These are phyloP conservation scores for Sporobolus alterniflorus DNA, from an alignment of 202 grass and related monocot species.

Conservation along the genomic window DNA sequence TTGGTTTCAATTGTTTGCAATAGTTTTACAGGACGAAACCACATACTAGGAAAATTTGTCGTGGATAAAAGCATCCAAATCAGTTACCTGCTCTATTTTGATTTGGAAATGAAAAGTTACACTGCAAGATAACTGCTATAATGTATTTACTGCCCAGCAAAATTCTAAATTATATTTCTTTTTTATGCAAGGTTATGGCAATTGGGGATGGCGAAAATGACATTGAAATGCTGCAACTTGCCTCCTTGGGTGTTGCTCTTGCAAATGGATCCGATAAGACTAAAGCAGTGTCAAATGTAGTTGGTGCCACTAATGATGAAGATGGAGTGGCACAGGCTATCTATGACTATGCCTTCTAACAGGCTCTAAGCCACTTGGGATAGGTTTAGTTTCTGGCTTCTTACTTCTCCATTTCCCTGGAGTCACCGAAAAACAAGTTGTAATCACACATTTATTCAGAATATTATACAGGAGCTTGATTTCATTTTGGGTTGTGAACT, in stretches of 20 bases:
- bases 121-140: neutral
- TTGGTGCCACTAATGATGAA: constrained; percentile 80
- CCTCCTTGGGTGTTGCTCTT: constrained; percentile 85
- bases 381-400: constrained; percentile 10
- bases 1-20: neutral
- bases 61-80: neutral
- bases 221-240: constrained; percentile 89
- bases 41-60: neutral
- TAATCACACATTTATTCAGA: neutral
- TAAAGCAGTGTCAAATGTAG: constrained; percentile 85
- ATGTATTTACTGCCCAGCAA: neutral
- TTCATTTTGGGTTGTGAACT: neutral
- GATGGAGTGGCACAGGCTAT: constrained; percentile 94
- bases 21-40: neutral
- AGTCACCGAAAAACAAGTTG: constrained; percentile 4
- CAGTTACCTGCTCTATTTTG: neutral
- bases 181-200: constrained; percentile 78
- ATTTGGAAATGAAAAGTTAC: neutral
- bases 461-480: constrained; percentile 12
- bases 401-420: neutral
- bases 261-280: constrained; percentile 92
- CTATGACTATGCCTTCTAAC: constrained; percentile 91
- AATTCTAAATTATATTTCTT: constrained; percentile 12
- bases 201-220: constrained; percentile 99
- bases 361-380: neutral